phyloP scores from a whole-genome alignment of 495 filamentous ascomycete species.

The Aspergillus incahuasiensis region DNA sequence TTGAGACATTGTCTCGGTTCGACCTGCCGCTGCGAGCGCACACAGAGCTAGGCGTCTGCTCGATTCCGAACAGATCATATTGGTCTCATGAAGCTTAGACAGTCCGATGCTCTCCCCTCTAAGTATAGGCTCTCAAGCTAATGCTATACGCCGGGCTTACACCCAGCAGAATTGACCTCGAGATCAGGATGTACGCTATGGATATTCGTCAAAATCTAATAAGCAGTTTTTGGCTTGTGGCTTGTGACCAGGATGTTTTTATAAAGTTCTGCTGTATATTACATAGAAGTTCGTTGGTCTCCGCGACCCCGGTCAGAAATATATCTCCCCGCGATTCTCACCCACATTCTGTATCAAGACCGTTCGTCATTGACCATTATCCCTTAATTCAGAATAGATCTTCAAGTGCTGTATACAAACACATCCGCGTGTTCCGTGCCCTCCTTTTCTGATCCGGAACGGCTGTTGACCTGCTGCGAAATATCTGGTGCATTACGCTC shows the following conservation, averaged over 20 bases:
- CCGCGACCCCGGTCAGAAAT: neutral
- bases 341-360: neutral
- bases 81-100: too few species aligned
- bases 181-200: too few species aligned
- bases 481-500: neutral
- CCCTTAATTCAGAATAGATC: neutral
- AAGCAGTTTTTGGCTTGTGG: too few species aligned
- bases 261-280: neutral
- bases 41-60: neutral
- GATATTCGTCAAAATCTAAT: too few species aligned
- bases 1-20: neutral
- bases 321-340: neutral
- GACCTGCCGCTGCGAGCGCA: neutral
- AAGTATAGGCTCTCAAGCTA: too few species aligned
- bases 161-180: neutral
- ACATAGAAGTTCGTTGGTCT: neutral
- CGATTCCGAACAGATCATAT: too few species aligned
- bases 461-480: neutral
- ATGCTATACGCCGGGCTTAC: too few species aligned
- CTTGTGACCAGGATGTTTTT: too few species aligned
- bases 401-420: neutral
- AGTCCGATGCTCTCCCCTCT: too few species aligned
- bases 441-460: slow-evolving; percentile 16
- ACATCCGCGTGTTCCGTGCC: neutral
- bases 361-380: neutral